Evolutionary conservation across 192 early-diverging fungal species (phyloP), one percentile per base, ranked within the genome.

Genomic region (Podila horticola): DNA sequence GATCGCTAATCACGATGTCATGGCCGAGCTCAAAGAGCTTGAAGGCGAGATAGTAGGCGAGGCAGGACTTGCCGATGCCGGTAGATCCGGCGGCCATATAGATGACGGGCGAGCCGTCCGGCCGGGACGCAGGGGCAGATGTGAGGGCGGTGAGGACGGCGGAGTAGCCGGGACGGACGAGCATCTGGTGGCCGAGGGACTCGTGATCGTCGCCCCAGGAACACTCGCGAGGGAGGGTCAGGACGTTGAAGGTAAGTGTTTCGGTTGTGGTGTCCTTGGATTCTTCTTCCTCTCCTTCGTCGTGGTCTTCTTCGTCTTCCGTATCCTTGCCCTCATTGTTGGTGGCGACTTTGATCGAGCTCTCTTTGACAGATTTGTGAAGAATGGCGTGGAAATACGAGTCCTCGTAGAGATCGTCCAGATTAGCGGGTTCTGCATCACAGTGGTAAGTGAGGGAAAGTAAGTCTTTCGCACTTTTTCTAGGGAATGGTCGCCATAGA

Each of bases 201-300:
- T 79, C 76, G 36, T 72, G 76, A 45, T 79, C 76, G 41, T 79
- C 76, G 5, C 76, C 76, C 76, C 76, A 79, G 0, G 58, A 67
- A 34, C 70, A 72, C 64, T 61, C 76, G 26, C 66, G 20, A 8
- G 76, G 70, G 8, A 79, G 66, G n/a, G 34, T 49, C 20, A 79
- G 38, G 61, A 67, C 38, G 3, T 79, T 48, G 52, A 72, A 79
- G 20, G 9, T 28, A 45, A 45, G 34, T 5, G 22, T 17, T 31
- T 29, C 24, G 4, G 33, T 28, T 7, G 26, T 45, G 30, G 31
- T 57, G 49, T 29, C 49, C 20, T 36, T 2, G 30, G 59, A 60
- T 7, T 60, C 58, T 31, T 28, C 34, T 33, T 30, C 20, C 33
- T 62, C 9, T 38, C 17, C 1, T 61, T 20, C 36, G 49, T 51